A percentile compares a stretch with the other conserved stretches of the same genome.
Evolutionary conservation across 768 basidiomycete species (phyloP).

Genomic region (Tephrocybe rancida): DNA sequence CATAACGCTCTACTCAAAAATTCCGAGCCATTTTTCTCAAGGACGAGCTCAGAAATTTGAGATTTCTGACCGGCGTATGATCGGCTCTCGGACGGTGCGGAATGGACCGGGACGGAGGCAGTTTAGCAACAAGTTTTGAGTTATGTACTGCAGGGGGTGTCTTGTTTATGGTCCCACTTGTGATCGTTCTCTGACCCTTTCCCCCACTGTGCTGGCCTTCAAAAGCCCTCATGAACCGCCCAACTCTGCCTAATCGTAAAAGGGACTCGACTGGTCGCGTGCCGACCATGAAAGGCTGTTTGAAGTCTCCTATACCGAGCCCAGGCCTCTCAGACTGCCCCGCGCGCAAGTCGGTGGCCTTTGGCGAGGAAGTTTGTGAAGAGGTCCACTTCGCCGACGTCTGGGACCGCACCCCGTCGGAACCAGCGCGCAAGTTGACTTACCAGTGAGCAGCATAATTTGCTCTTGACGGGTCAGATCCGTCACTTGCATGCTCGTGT

Average conservation of each 20-base stretch:
- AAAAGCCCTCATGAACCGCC: constrained; percentile 3
- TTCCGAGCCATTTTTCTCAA: background rate
- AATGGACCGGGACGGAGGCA: constrained; percentile 9
- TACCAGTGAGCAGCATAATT: constrained; percentile 59
- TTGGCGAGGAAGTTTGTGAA: constrained; percentile 54
- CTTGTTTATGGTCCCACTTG: constrained; percentile 9
- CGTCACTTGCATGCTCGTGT: constrained; percentile 12
- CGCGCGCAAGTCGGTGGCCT: constrained; percentile 61
- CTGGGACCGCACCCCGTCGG: constrained; percentile 78
- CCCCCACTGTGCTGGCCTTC: background rate
- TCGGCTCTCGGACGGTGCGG: constrained; percentile 9
- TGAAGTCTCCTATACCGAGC: constrained; percentile 32
- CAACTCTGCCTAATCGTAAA: constrained; percentile 1
- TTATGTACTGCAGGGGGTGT: constrained; percentile 5
- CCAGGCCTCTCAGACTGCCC: constrained; percentile 17
- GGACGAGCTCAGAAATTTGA: background rate
- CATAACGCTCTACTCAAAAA: background rate
- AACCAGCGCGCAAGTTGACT: constrained; percentile 60
- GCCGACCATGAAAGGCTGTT: constrained; percentile 38
- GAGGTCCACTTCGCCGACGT: constrained; percentile 71
- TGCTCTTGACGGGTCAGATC: constrained; percentile 2
- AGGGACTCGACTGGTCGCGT: constrained; percentile 18
- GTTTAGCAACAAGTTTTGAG: background rate
- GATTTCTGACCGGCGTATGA: background rate
- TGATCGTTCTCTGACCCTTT: background rate